phyloP scores from a whole-genome alignment of 78 protist species.

The Dictyostelium purpureum region DNA sequence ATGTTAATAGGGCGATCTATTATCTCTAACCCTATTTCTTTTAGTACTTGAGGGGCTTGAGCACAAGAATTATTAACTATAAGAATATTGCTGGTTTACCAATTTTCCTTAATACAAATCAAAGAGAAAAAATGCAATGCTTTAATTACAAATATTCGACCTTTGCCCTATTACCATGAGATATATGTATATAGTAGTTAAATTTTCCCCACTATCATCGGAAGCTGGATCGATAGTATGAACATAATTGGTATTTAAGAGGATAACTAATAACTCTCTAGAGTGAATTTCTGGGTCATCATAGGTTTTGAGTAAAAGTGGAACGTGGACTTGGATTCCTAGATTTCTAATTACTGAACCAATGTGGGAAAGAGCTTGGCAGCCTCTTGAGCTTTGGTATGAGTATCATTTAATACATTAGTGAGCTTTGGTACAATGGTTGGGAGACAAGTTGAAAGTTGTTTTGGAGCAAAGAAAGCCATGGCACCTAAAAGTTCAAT shows the following conservation, averaged over 20 bases:
- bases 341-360: constrained; percentile 96
- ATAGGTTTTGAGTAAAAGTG: constrained; percentile 88
- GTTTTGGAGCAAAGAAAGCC: constrained; percentile 96
- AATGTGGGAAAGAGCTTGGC: constrained; percentile 93
- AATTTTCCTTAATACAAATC: too few species aligned
- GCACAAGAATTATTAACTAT: too few species aligned
- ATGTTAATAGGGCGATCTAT: too few species aligned
- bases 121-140: too few species aligned
- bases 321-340: constrained; percentile 90
- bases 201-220: too few species aligned
- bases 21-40: too few species aligned
- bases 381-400: constrained; percentile 90
- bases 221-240: constrained; percentile 97
- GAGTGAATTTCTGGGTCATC: constrained; percentile 85
- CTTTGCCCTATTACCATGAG: too few species aligned
- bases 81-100: too few species aligned
- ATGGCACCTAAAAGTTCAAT: constrained; percentile 92
- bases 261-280: constrained; percentile 79
- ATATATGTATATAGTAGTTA: too few species aligned
- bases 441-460: constrained; percentile 93
- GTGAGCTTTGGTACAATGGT: constrained; percentile 91
- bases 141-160: too few species aligned
- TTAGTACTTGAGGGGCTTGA: too few species aligned
- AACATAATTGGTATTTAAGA: constrained; percentile 90
- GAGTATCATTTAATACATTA: constrained; percentile 88